Evolutionary conservation across 177 flowering plant species (phyloP).

Genomic region (Vitis hybrid): DNA sequence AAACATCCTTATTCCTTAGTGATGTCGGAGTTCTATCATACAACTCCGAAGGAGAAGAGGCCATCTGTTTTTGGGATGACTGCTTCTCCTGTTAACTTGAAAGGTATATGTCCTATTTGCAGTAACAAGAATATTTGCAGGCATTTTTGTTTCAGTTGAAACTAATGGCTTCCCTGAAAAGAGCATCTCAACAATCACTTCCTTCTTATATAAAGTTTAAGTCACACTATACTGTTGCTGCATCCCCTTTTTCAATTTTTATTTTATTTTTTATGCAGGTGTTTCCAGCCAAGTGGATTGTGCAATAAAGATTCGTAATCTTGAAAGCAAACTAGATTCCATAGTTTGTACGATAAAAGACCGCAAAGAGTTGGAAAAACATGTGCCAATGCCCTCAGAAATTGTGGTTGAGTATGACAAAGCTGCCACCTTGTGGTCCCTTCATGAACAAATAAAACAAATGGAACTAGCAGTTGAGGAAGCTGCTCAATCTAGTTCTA

Average conservation of each 20-base stretch:
- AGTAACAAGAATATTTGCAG: background rate
- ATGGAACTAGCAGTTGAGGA: conserved; percentile 86
- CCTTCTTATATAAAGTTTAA: background rate
- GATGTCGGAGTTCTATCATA: conserved; percentile 99
- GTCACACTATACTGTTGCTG: background rate
- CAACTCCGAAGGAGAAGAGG: conserved; percentile 85
- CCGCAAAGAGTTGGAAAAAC: conserved; percentile 90
- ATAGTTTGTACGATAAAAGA: conserved; percentile 93
- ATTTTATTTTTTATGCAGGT: conserved; percentile 42
- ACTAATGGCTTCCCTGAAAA: background rate
- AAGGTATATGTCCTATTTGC: conserved; percentile 47
- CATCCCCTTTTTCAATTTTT: background rate
- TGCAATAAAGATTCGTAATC: conserved; percentile 95
- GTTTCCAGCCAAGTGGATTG: conserved; percentile 98
- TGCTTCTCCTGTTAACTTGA: conserved; percentile 97
- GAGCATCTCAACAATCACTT: background rate
- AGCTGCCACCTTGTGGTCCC: conserved; percentile 86
- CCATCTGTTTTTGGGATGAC: conserved; percentile 99
- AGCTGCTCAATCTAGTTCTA: conserved; percentile 83
- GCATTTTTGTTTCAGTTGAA: conserved; percentile 3
- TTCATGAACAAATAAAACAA: conserved; percentile 92
- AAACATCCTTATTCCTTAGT: conserved; percentile 97
- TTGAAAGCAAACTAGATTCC: conserved; percentile 93
- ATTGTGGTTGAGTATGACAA: conserved; percentile 92
- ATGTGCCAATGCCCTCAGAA: conserved; percentile 97